Evolutionary conservation across 139 green algal species (phyloP), one percentile per base, ranked within the genome.

Genomic region (Tetradesmus lagerheimii): DNA sequence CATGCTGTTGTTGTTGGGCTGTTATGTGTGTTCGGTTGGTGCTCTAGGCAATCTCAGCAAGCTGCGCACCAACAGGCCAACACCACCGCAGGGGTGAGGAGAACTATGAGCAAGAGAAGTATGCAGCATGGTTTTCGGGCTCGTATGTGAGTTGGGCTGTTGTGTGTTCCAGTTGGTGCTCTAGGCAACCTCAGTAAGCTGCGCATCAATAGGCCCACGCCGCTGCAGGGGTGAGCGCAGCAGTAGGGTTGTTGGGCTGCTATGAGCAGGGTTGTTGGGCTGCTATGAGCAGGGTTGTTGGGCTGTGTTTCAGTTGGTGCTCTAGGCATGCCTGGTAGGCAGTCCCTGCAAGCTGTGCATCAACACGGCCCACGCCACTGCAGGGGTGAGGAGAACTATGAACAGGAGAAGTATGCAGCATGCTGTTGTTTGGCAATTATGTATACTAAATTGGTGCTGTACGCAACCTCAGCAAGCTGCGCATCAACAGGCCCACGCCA

Each of bases 211-310:
- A 43, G 86, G 47, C 86, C 86, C 14, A 90, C 86, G 31, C 86
- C 86, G 20, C 34, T 90, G 45, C 86, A 90, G 66, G 75, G 86
- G 85, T 89, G 71, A 80, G 85, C 5, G 31, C 66, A n/a, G n/a
- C n/a, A n/a, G 76, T 11, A 38, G 31, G 16, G 35, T 0, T n/a
- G 37, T 41, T 35, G 2, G 3, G 75, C n/a, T 43, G 3, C 9
- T 25, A 16, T 34, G 25, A n/a, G 76, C n/a, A 38, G 31, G 16
- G 35, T 0, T n/a, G 37, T 41, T 35, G 2, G 3, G 75, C n/a
- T 43, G 3, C 9, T 25, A 16, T 34, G 25, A n/a, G 76, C n/a
- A 38, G 31, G 16, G 35, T 0, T n/a, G 37, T 41, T 35, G 2
- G 3, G 75, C n/a, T 27, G 75, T 5, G 6, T n/a, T 50, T 2